phyloP scores from a whole-genome alignment of 805 yeast genomes.

The Hyphopichia homilentoma region DNA sequence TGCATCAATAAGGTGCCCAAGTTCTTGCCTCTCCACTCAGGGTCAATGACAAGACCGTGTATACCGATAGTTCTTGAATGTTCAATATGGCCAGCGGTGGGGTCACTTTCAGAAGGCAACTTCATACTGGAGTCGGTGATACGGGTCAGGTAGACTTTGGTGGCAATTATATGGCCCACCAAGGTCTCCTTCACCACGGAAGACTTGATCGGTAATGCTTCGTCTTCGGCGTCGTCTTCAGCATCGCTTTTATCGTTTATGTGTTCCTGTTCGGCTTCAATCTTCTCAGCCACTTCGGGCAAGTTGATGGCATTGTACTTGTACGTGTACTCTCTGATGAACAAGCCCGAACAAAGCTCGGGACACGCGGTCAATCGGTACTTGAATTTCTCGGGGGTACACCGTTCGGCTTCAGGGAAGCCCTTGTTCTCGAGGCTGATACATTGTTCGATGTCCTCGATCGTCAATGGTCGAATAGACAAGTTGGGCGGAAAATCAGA shows the following conservation, averaged over 20 bases:
- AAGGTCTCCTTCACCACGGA: conserved; percentile 57
- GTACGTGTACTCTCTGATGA: conserved; percentile 62
- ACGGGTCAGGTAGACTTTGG: conserved; percentile 53
- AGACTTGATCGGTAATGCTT: conserved; percentile 44
- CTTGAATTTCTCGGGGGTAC: conserved; percentile 53
- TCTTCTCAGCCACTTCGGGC: conserved; percentile 35
- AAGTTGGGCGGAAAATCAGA: conserved; percentile 45
- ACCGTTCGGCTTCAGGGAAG: conserved; percentile 69
- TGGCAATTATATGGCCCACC: conserved; percentile 78
- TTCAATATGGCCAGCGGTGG: conserved; percentile 65
- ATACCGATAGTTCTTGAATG: conserved; percentile 70
- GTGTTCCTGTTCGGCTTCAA: conserved; percentile 22
- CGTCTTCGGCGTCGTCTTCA: conserved; percentile 28
- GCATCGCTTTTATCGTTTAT: conserved; percentile 21
- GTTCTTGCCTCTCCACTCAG: conserved; percentile 75
- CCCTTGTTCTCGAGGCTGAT: conserved; percentile 60
- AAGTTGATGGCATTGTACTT: conserved; percentile 40
- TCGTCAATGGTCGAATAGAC: conserved; percentile 68
- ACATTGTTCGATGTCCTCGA: conserved; percentile 67
- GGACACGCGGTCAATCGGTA: conserved; percentile 83
- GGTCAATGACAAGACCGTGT: conserved; percentile 76
- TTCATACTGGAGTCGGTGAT: conserved; percentile 61
- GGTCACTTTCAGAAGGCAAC: conserved; percentile 41
- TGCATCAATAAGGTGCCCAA: conserved; percentile 79
- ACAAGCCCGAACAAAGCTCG: conserved; percentile 85